phyloP scores from a whole-genome alignment of 1,284 basidiomycete genomes.

The Lignosus rhinocerotis region DNA sequence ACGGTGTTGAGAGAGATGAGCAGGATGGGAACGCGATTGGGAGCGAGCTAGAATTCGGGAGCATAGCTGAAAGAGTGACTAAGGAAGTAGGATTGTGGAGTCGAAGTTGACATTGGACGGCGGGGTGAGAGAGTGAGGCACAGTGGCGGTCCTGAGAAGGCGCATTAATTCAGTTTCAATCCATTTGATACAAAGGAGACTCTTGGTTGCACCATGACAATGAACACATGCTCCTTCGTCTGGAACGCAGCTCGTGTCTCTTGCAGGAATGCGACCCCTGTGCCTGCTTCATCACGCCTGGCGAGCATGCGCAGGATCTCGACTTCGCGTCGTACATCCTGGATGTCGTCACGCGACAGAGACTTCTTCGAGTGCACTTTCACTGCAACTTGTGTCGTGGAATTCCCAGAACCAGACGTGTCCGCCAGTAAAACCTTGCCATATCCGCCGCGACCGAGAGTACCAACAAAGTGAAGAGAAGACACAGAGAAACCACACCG shows the following conservation, averaged over 20 bases:
- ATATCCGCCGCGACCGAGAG: conserved; percentile 22
- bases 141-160: conserved; percentile 14
- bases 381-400: conserved; percentile 12
- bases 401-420: neutral
- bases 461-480: conserved; percentile 14
- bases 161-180: neutral
- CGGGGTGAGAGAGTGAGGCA: conserved; percentile 16
- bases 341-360: conserved; percentile 16
- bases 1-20: conserved; percentile 1
- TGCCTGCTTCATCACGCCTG: too few relatives aligned
- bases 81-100: neutral
- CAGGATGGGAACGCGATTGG: conserved; percentile 18
- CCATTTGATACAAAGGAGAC: neutral
- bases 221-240: conserved; percentile 17
- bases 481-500: neutral
- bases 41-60: conserved; percentile 14
- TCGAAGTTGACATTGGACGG: conserved; percentile 12
- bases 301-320: conserved; percentile 10
- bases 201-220: conserved; percentile 13
- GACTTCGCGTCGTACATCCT: conserved; percentile 19
- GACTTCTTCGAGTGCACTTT: conserved; percentile 19
- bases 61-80: neutral
- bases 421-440: conserved; percentile 26
- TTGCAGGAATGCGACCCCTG: conserved; percentile 13
- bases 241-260: conserved; percentile 13